Base-by-base conservation (phyloP, 2,329 filamentous ascomycete genomes). In the Botryosphaeria dothidea region DNA sequence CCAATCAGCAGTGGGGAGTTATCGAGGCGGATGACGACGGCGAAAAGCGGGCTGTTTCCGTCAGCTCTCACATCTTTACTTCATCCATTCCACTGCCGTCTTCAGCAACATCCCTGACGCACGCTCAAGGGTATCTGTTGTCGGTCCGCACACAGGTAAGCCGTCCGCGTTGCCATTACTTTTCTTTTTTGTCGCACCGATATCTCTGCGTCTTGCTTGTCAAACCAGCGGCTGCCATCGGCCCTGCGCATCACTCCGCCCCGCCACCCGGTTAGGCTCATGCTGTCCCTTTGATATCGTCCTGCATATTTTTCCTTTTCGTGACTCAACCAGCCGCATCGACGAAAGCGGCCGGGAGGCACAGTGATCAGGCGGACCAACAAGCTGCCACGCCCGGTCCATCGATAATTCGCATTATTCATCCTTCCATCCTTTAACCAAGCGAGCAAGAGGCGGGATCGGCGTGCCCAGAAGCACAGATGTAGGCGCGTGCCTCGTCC, bases 21-120 rank as follows among this genome's bases (percentile, higher is more conserved):
- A 27, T 58, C 54, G 36, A 58, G 54, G 54, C 54, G 38, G 54
- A 58, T 29, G 54, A 29, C 13, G 36, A 58, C 54, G 54, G 54
- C 54, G n/a, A 58, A 58, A 45, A 58, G 54, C 36, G 23, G 36
- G 36, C 54, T 29, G 36, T 9, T 38, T 23, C 49, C n/a, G 49
- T 36, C 49, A 34, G 49, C 49, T 13, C 29, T 36, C 36, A 43
- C 23, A 29, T 41, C 19, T 41, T 41, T 58, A 15, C 31, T 41
- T 21, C 36, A 27, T 58, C 25, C 54, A 29, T 19, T 58, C 23
- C 17, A 19, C 36, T 9, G 19, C 54, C 5, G 34, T 4, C 49
- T 36, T 52, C 49, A 36, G 31, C 25, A 25, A 27, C 1, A 57
- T 43, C 36, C 54, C 36, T 41, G 54, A 8, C 25, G 17, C 36